These are phyloP conservation scores for Skeletonema marinoi DNA, from an alignment of 108 stramenopile genomes.

Conservation along the genomic window DNA sequence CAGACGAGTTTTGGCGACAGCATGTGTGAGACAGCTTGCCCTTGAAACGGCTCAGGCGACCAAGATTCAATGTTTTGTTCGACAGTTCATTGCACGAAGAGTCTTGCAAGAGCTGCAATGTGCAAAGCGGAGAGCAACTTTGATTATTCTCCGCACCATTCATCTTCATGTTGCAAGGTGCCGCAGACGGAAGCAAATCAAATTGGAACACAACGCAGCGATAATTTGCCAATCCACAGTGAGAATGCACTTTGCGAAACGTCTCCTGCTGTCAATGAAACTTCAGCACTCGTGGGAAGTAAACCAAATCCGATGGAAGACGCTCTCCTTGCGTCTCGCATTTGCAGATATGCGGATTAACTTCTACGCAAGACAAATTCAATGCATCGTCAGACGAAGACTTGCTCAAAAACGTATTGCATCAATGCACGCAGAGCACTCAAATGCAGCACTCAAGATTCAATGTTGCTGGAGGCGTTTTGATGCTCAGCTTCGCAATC, in stretches of 20 bases:
- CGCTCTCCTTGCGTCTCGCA: slow-evolving; percentile 23
- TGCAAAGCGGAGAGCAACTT: slow-evolving; percentile 11
- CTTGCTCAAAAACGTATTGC: slow-evolving; percentile 15
- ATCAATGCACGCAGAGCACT: neutral
- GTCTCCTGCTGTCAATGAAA: neutral
- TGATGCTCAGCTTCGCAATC: slow-evolving; percentile 9
- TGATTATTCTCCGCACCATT: slow-evolving; percentile 2
- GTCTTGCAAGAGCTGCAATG: slow-evolving; percentile 4
- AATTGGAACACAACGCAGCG: slow-evolving; percentile 36
- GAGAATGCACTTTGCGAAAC: slow-evolving; percentile 44
- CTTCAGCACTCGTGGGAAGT: slow-evolving; percentile 34
- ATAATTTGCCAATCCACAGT: slow-evolving; percentile 37
- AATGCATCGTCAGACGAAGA: slow-evolving; percentile 34
- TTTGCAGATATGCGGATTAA: slow-evolving; percentile 25
- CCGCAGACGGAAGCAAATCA: slow-evolving; percentile 20
- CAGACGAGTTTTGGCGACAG: slow-evolving; percentile 34
- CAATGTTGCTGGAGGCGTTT: slow-evolving; percentile 40
- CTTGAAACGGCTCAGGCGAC: slow-evolving; percentile 11
- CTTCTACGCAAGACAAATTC: slow-evolving; percentile 38
- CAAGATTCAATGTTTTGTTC: slow-evolving; percentile 35
- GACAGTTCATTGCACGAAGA: slow-evolving; percentile 23
- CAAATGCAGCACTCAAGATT: slow-evolving; percentile 27
- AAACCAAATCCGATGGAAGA: slow-evolving; percentile 35
- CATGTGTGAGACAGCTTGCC: neutral
- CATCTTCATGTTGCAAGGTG: slow-evolving; percentile 30